Evolutionary conservation across 495 filamentous ascomycete genomes (phyloP).

Genomic region (Letharia lupina): DNA sequence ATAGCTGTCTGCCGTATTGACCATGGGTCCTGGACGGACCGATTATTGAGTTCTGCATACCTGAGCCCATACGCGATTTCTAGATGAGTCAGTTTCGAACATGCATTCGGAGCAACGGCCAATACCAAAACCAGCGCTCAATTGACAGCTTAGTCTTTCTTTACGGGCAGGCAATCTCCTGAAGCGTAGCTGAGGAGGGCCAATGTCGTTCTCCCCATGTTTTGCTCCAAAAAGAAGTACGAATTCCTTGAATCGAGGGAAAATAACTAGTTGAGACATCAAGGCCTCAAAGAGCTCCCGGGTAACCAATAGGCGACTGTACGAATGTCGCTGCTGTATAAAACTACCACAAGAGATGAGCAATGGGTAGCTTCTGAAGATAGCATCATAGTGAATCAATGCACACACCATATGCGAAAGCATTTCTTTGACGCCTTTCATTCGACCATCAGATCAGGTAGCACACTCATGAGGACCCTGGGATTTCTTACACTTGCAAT

Average conservation of each 20-base stretch:
- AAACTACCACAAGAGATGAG: neutral
- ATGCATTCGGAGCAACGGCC: neutral
- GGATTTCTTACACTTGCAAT: neutral
- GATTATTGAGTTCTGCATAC: slow-evolving; percentile 26
- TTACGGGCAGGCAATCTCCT: slow-evolving; percentile 4
- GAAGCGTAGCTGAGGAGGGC: slow-evolving; percentile 20
- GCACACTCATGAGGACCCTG: neutral
- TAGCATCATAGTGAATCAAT: neutral
- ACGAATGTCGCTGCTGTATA: neutral
- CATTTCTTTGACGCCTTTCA: neutral
- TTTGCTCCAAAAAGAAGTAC: slow-evolving; percentile 22
- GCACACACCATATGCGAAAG: neutral
- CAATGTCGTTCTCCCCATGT: slow-evolving; percentile 22
- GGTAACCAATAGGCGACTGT: neutral
- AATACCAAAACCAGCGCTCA: slow-evolving; percentile 18
- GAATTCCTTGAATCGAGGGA: neutral
- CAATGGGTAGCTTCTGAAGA: neutral
- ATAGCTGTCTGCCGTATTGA: slow-evolving; percentile 30
- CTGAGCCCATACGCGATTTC: slow-evolving; percentile 28
- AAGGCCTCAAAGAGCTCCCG: neutral
- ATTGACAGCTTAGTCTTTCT: neutral
- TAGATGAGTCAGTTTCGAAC: slow-evolving; percentile 10
- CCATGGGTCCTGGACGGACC: slow-evolving; percentile 25
- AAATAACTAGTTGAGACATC: neutral
- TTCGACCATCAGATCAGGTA: neutral